A percentile compares a stretch with the other conserved stretches of the same genome.
phyloP scores from a whole-genome alignment of 2,329 filamentous ascomycete genomes.

The Stenocarpella maydis region DNA sequence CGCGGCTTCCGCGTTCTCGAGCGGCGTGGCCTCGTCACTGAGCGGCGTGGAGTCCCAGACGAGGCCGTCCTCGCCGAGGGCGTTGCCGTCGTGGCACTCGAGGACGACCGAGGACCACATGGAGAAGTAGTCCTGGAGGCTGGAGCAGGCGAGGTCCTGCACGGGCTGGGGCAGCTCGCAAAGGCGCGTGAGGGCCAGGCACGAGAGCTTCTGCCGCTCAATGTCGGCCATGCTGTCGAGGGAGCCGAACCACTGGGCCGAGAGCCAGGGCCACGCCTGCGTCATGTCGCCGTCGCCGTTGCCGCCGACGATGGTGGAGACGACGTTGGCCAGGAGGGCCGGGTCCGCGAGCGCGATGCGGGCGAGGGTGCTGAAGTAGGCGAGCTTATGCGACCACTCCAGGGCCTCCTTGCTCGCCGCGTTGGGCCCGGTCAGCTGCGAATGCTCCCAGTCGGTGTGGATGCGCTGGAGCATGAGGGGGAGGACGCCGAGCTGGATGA shows the following conservation, averaged over 20 bases:
- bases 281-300: slow-evolving; percentile 50
- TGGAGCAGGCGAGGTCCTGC: slow-evolving; percentile 64
- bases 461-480: slow-evolving; percentile 71
- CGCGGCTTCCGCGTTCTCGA: slow-evolving; percentile 61
- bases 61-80: slow-evolving; percentile 60
- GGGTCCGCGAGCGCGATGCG: slow-evolving; percentile 80
- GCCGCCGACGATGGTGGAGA: slow-evolving; percentile 52
- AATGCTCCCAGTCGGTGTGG: slow-evolving; percentile 74
- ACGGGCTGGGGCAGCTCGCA: slow-evolving; percentile 68
- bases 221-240: slow-evolving; percentile 73
- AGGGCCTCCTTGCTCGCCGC: slow-evolving; percentile 72
- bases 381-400: slow-evolving; percentile 45
- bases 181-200: slow-evolving; percentile 75
- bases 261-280: slow-evolving; percentile 67
- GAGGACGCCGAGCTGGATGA: slow-evolving; percentile 70
- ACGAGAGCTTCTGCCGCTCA: slow-evolving; percentile 74
- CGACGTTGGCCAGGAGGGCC: slow-evolving; percentile 67
- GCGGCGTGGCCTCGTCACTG: slow-evolving; percentile 64
- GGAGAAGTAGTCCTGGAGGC: slow-evolving; percentile 76
- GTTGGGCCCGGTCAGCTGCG: slow-evolving; percentile 84
- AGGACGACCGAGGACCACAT: slow-evolving; percentile 77
- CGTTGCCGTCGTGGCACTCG: slow-evolving; percentile 70
- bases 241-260: slow-evolving; percentile 71
- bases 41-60: slow-evolving; percentile 51
- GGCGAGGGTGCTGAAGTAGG: slow-evolving; percentile 85